Base-by-base conservation (phyloP, 140 eudicot genomes). In the Stevia rebaudiana region DNA sequence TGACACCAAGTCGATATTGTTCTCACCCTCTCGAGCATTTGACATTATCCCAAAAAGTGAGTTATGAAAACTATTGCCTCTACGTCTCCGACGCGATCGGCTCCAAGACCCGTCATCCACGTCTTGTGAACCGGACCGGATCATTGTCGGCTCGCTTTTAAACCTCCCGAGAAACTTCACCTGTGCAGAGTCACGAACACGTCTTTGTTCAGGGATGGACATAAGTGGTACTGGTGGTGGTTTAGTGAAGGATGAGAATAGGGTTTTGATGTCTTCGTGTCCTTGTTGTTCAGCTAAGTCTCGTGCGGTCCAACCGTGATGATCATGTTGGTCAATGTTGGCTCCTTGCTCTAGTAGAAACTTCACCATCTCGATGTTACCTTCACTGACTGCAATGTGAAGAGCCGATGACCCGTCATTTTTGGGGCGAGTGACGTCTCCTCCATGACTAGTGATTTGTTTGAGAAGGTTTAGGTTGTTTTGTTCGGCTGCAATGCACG, bases 211-310 rank as follows among this genome's bases (percentile, higher is more conserved):
- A 0, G 89, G 78, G 42, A 81, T 43, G 0, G 81, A 23, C 30
- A 65, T 70, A 3, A 57, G 58, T 2, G 90, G 54, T 36, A 57
- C 54, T 2, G 90, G 54, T 36, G 74, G 72, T 1, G 72, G 55
- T 69, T 58, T 79, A 33, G 57, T 19, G 65, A 66, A 42, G 2
- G 80, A 74, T 3, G 71, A 67, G 63, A 94, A 88, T 22, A 88
- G 81, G 8, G 67, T 63, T 55, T 72, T 75, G 19, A 94, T 94
- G 1, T 88, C 90, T 21, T 88, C 95, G 19, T 94, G 99, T 9
- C 88, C 97, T 77, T 94, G 99, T 58, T 94, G 99, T 68, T 88
- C 99, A 1, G 99, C 99, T 8, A 94, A 79, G 63, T 70, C 86
- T 41, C 88, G 57, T 0, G 97, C 73, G 37, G 95, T 85, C 99